Conservation (phyloP, 75 land plant species). For the Ceratopteris richardii region DNA sequence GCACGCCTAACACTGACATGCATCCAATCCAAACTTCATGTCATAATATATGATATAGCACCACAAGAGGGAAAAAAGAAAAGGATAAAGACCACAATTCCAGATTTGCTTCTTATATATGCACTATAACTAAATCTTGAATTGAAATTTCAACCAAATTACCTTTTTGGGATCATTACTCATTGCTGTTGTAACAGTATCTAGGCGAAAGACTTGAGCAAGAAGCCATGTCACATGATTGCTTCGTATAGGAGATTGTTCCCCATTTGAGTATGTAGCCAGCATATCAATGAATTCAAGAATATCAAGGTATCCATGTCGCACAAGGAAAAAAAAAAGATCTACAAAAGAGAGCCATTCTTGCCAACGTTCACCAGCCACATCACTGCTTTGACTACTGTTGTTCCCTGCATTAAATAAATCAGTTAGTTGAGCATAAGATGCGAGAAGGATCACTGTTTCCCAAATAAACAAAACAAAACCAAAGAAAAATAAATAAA, state of each 20-base stretch:
- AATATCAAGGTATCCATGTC: slow-evolving; percentile 89
- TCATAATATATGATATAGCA: too few species aligned
- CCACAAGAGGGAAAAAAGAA: too few species aligned
- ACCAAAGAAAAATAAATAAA: too few species aligned
- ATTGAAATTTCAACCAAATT: too few species aligned
- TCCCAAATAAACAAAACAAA: too few species aligned
- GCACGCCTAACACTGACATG: too few species aligned
- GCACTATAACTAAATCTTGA: too few species aligned
- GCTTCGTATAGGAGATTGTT: slow-evolving; percentile 51
- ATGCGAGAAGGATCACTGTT: too few species aligned
- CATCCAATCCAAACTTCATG: too few species aligned
- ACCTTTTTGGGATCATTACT: slow-evolving; percentile 75
- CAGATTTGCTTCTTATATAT: too few species aligned
- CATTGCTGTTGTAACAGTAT: slow-evolving; percentile 66
- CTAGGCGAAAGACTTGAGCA: slow-evolving; percentile 85
- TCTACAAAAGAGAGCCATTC: slow-evolving; percentile 95
- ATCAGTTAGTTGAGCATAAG: too few species aligned
- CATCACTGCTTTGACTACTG: slow-evolving; percentile 2
- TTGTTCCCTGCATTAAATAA: slow-evolving; percentile 11
- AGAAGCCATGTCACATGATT: slow-evolving; percentile 98
- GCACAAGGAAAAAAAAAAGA: slow-evolving; percentile 82
- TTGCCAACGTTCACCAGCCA: slow-evolving; percentile 80
- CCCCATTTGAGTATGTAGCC: slow-evolving; percentile 41
- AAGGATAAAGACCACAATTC: too few species aligned
- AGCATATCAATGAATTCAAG: slow-evolving; percentile 92